Base-by-base conservation (phyloP, 2,329 filamentous ascomycete species). In the Microdochium nivale region DNA sequence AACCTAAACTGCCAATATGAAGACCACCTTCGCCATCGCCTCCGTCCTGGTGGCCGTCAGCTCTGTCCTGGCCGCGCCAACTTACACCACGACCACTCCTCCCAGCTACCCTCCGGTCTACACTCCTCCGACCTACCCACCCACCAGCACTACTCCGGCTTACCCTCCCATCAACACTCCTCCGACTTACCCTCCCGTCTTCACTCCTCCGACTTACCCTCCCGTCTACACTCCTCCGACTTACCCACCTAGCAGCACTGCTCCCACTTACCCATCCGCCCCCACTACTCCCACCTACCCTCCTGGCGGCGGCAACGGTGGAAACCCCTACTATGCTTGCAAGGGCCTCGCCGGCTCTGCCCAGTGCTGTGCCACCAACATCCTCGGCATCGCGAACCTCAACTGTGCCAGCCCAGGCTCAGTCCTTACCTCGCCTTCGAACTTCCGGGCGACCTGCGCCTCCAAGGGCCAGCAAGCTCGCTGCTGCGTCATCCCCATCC, bases 301-400 rank as follows among this genome's bases (percentile, higher is more conserved):
- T n/a, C n/a, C n/a, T n/a, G n/a, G n/a, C n/a, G n/a, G n/a, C n/a
- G n/a, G n/a, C 35, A 40, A n/a, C 35, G 35, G 35, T n/a, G 35
- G 35, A 13, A 65, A 30, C 64, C 67, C 53, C 67, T 76, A 74
- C 51, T 48, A 59, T 10, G 64, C 74, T 43, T 77, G 75, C 60
- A 65, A 64, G 27, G 67, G 67, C 19, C 66, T 75, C 23, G 74
- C 74, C 58, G 63, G 60, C 56, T 69, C 59, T 27, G 60, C 76
- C 3, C 73, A 78, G 56, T 86, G 82, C 72, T 86, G 82, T 62
- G 77, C 80, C 16, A 81, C 80, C 24, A 78, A 84, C 56, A 72
- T 85, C 33, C 74, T 84, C 35, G 75, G 78, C 53, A 55, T 83
- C 53, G 78, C 75, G 2, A 69, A 80, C 62, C 68, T 83, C 24